phyloP scores from a whole-genome alignment of 2,329 filamentous ascomycete species.

The Apiospora arundinis region DNA sequence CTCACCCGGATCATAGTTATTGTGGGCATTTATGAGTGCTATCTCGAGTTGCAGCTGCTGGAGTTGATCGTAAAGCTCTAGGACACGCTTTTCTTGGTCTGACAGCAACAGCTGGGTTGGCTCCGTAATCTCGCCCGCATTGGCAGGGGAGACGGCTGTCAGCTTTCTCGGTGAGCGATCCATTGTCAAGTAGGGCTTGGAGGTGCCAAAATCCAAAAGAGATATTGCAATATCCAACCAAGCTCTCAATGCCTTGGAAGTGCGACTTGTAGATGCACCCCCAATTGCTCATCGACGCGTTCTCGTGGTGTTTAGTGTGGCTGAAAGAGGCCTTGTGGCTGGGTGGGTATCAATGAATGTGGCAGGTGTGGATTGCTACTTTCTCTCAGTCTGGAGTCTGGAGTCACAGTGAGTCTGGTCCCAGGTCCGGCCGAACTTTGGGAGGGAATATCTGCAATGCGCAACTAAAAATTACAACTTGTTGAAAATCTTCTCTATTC shows the following conservation, averaged over 20 bases:
- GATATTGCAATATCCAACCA: background rate
- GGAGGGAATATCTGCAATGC: background rate
- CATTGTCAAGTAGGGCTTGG: background rate
- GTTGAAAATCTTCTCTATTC: constrained; percentile 3
- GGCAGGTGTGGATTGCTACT: background rate
- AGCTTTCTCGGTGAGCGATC: background rate
- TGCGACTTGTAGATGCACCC: background rate
- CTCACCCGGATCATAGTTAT: constrained; percentile 45
- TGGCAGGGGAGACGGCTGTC: background rate
- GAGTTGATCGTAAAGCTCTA: constrained; percentile 74
- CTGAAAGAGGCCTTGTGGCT: constrained; percentile 26
- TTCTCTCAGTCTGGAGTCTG: background rate
- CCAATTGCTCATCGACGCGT: background rate
- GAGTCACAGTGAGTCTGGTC: background rate
- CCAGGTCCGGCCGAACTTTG: constrained; percentile 4
- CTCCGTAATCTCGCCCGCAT: constrained; percentile 35
- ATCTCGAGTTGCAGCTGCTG: constrained; percentile 76
- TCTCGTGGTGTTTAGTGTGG: background rate
- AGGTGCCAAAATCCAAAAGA: background rate
- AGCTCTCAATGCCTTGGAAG: background rate
- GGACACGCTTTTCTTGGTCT: constrained; percentile 67
- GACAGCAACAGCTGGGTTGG: constrained; percentile 60
- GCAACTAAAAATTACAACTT: background rate
- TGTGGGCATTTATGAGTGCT: constrained; percentile 65
- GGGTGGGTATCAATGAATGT: background rate